Conservation (phyloP, 768 basidiomycete species). For the Mycena leptocephala region DNA sequence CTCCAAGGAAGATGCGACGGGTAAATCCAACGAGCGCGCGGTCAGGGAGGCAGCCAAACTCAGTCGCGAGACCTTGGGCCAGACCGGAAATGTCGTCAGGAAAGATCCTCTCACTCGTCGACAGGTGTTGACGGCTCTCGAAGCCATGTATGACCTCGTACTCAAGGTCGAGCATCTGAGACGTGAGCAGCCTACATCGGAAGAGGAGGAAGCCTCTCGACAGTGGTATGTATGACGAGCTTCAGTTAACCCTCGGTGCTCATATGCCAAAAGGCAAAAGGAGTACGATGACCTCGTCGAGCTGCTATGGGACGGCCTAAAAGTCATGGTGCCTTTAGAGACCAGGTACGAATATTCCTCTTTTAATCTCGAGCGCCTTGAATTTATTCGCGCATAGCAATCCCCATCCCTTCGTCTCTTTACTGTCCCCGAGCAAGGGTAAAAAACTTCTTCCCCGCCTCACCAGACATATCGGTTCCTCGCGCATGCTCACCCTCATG, state of each 20-base stretch:
- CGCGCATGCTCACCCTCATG: constrained; percentile 88
- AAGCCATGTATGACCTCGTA: constrained; percentile 88
- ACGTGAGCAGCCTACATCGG: constrained; percentile 80
- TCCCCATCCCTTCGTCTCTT: constrained; percentile 97
- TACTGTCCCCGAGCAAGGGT: constrained; percentile 91
- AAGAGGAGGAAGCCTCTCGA: constrained; percentile 63
- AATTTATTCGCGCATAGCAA: constrained; percentile 62
- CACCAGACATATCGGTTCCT: constrained; percentile 84
- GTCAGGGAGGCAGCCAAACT: constrained; percentile 84
- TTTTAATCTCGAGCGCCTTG: neutral
- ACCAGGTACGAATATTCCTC: constrained; percentile 74
- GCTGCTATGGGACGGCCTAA: constrained; percentile 84
- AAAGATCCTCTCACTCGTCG: constrained; percentile 86
- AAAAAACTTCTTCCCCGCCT: constrained; percentile 93
- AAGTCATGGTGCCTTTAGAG: constrained; percentile 93
- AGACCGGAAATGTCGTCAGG: constrained; percentile 72
- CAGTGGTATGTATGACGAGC: constrained; percentile 62
- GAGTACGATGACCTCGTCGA: constrained; percentile 75
- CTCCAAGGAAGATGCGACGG: constrained; percentile 67
- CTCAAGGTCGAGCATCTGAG: constrained; percentile 90
- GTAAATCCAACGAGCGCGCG: constrained; percentile 65
- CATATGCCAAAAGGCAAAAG: constrained; percentile 61
- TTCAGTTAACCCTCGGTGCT: constrained; percentile 6
- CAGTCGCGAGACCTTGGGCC: constrained; percentile 81
- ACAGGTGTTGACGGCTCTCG: constrained; percentile 84